phyloP scores from a whole-genome alignment of 345 rosid genomes.

The Xanthoceras sorbifolium region DNA sequence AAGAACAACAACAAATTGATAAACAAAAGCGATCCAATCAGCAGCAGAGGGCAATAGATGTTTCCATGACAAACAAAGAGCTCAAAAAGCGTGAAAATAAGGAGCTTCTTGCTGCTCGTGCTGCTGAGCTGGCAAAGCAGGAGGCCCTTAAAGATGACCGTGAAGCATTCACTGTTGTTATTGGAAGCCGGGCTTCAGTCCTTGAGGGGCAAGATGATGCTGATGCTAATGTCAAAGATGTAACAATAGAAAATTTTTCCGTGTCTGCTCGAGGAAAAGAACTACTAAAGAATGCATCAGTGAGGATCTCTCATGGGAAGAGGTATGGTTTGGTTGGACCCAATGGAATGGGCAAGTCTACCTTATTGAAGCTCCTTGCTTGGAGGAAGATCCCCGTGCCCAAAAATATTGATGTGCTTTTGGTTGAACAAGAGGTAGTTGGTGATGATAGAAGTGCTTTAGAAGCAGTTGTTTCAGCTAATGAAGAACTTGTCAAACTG shows the following conservation, averaged over 20 bases:
- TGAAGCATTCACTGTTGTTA: conserved; percentile 42
- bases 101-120: conserved; percentile 31
- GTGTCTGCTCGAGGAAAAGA: conserved; percentile 44
- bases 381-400: conserved; percentile 46
- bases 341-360: conserved; percentile 38
- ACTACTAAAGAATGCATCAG: conserved; percentile 37
- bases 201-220: conserved; percentile 40
- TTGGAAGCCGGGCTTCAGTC: conserved; percentile 39
- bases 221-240: conserved; percentile 41
- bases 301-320: conserved; percentile 43
- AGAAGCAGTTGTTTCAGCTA: conserved; percentile 39
- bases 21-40: not conserved
- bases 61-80: conserved; percentile 28
- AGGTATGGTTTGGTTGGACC: conserved; percentile 49
- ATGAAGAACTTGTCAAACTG: conserved; percentile 29
- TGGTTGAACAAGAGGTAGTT: conserved; percentile 41
- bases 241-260: conserved; percentile 38
- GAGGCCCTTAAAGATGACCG: conserved; percentile 43
- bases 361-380: conserved; percentile 37
- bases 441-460: conserved; percentile 39
- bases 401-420: conserved; percentile 35
- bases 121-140: conserved; percentile 25
- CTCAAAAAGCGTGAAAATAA: conserved; percentile 38
- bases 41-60: conserved; percentile 24
- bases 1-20: conserved; percentile 12